Base-by-base conservation (phyloP, 192 early-diverging fungal species). In the Backusella westeae region DNA sequence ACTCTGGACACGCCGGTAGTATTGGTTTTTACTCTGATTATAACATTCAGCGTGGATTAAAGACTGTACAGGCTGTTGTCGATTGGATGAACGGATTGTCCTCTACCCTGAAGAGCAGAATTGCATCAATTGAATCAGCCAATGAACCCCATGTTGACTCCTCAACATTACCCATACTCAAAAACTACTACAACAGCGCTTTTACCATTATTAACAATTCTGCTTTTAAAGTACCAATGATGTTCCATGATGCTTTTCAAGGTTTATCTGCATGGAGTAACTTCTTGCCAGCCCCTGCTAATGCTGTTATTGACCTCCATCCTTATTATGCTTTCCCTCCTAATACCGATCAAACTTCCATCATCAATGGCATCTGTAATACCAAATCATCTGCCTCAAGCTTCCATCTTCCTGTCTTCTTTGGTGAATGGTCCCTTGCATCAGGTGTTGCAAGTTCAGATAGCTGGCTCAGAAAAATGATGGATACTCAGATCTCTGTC, bases 171-270 rank as follows among this genome's bases (percentile, higher is more conserved):
- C 71, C 73, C 2, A 78, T 70, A 29, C 77, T 87, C 34, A 76
- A 78, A 69, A 68, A 70, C 14, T 88, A 76, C 68, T 88, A 87
- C 66, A 74, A 46, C 32, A 73, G 83, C 15, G 87, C 86, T 6
- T 80, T 82, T 35, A 77, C 66, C 5, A 75, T 76, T n/a, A 72
- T 87, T 14, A 65, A 79, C n/a, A 63, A 39, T 7, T 78, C 80
- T 3, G 74, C 79, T 12, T 80, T 52, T 23, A 73, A 80, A 39
- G 59, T 80, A 10, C 78, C 78, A n/a, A 74, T 81, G 39, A 74
- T 87, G 56, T 81, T 85, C 52, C 86, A 87, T 71, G 86, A 87
- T 56, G 86, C 75, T 4, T 85, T 87, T 46, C n/a, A 76, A 39
- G 80, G 84, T 19, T 42, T 80, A 4, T 34, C 69, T 14, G 44